phyloP scores from a whole-genome alignment of 2,329 filamentous ascomycete species.

The Diaporthe eres region DNA sequence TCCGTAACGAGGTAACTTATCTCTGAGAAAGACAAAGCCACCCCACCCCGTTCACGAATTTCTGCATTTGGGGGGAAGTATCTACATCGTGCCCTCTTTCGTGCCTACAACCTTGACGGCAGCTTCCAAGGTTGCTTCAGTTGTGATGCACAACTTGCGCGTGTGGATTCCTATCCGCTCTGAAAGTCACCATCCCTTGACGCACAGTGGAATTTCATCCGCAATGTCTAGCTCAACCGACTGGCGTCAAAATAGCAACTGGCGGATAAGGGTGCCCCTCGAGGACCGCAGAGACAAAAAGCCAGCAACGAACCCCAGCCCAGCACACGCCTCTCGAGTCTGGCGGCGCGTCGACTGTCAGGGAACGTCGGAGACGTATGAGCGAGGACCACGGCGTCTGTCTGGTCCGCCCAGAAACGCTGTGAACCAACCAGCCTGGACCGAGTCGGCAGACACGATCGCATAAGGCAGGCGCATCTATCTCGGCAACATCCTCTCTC shows the following conservation, averaged over 20 bases:
- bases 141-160: neutral
- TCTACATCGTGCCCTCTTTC: neutral
- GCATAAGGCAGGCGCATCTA: conserved; percentile 64
- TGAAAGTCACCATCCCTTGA: neutral
- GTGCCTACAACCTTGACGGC: neutral
- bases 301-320: too few relatives aligned
- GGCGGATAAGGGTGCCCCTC: neutral
- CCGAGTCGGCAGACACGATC: neutral
- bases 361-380: neutral
- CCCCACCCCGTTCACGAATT: too few relatives aligned
- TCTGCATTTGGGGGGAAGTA: too few relatives aligned
- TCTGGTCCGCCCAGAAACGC: too few relatives aligned
- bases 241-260: neutral
- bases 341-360: neutral
- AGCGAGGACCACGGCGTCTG: neutral
- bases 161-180: neutral
- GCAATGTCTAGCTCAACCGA: neutral
- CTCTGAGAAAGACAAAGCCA: too few relatives aligned
- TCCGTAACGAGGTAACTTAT: too few relatives aligned
- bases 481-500: conserved; percentile 74
- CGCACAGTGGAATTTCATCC: neutral
- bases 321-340: neutral
- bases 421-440: neutral
- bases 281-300: neutral
- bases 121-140: too few relatives aligned